These are phyloP conservation scores for Lolium multiflorum DNA, from an alignment of 176 grass and related monocot species.

Conservation along the genomic window DNA sequence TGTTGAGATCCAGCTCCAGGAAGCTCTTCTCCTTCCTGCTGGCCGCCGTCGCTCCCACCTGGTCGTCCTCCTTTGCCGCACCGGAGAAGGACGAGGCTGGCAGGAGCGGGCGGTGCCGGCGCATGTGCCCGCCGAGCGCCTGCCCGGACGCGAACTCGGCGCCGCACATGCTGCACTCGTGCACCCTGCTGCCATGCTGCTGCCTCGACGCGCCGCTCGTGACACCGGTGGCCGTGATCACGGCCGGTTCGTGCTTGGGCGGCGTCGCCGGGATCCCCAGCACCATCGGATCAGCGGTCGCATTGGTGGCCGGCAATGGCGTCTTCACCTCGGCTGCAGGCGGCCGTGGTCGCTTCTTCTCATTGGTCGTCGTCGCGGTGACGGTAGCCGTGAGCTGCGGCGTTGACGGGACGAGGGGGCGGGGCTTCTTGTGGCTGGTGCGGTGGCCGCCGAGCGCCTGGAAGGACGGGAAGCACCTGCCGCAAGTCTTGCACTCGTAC, in stretches of 20 bases:
- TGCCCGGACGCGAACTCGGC: slow-evolving; percentile 90
- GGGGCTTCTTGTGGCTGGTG: slow-evolving; percentile 93
- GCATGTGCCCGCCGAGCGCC: slow-evolving; percentile 94
- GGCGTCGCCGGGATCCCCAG: slow-evolving; percentile 29
- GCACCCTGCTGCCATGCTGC: slow-evolving; percentile 36
- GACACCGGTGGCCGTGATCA: not conserved
- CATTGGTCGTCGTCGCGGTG: too few relatives aligned
- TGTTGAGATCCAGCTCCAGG: slow-evolving; percentile 84
- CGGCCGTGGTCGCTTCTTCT: too few relatives aligned
- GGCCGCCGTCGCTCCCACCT: not conserved
- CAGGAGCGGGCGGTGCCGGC: slow-evolving; percentile 73
- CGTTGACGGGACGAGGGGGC: slow-evolving; percentile 3
- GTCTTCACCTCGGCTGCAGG: too few relatives aligned
- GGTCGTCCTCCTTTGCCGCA: not conserved
- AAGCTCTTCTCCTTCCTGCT: slow-evolving; percentile 79
- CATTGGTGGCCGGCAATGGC: not conserved
- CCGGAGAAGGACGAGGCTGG: slow-evolving; percentile 24
- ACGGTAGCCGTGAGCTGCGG: too few relatives aligned
- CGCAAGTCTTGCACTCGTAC: slow-evolving; percentile 94
- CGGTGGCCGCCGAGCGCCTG: slow-evolving; percentile 99
- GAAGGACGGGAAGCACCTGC: slow-evolving; percentile 87
- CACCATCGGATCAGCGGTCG: slow-evolving; percentile 31
- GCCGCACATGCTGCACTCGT: slow-evolving; percentile 89
- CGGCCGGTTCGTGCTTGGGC: slow-evolving; percentile 40
- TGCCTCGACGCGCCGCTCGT: not conserved